Evolutionary conservation across 495 filamentous ascomycete species (phyloP), one percentile per base, ranked within the genome.

Genomic region (Penicillium tannophilum): DNA sequence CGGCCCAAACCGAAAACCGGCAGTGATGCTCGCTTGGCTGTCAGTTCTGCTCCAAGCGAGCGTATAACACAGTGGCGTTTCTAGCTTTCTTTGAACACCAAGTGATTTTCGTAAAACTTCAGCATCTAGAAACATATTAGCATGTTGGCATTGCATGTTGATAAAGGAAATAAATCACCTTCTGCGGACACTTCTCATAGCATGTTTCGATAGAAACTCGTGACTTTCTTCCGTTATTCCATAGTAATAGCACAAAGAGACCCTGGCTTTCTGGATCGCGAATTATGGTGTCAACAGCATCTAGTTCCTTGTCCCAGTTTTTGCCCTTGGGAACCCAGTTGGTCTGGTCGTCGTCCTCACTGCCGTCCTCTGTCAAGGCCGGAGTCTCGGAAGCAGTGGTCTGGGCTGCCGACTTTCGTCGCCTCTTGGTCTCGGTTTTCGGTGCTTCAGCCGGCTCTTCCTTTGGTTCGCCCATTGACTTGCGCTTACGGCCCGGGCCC

Each of bases 241-340:
- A 89, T 17, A 79, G 63, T 3, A 88, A 60, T 52, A 80, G 85
- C 0, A 78, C 86, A 41, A 75, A 76, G 4, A 83, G 60, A 24
- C 59, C 67, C 6, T 63, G 56, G 14, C 69, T 70, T 6, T 76
- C 60, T 17, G 68, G 59, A 52, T 84, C 74, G 31, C 84, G 77
- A 52, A 82, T 71, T 42, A 88, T 80, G 0, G 86, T 86, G 28
- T 87, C 80, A 16, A 89, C 77, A 2, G 52, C 65, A 26, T 76
- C 61, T 4, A 89, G 75, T 19, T 85, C 70, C 5, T 75, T 65
- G 39, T 88, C 86, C 86, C 86, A 89, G 55, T 64, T 73, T 36
- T 84, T 81, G 7, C 66, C 64, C 28, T 80, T 81, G 10, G 83
- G 80, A 1, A 73, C 57, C 83, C 83, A 86, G 44, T 68, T 58